These are phyloP conservation scores for Candida suzukii DNA, from an alignment of 805 yeast genomes.

Conservation along the genomic window DNA sequence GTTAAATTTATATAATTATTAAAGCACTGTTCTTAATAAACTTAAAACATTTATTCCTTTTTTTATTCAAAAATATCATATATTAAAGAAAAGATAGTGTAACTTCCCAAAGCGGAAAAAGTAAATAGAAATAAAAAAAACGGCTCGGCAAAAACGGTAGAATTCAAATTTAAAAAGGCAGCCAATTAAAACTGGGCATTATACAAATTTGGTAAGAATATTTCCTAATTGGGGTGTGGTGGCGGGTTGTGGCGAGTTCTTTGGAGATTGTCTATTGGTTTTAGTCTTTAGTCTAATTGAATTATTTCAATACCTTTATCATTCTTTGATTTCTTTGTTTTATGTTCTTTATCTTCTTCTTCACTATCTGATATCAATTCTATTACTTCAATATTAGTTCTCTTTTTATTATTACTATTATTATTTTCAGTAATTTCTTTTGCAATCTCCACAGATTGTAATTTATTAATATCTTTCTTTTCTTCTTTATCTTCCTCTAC, in stretches of 20 bases:
- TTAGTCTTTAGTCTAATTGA: not conserved
- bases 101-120: too few relatives aligned
- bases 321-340: not conserved
- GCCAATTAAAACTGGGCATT: not conserved
- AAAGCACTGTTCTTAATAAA: too few relatives aligned
- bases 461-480: not conserved
- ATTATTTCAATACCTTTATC: not conserved
- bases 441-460: too few relatives aligned
- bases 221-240: not conserved
- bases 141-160: constrained; percentile 1
- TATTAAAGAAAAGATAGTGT: too few relatives aligned
- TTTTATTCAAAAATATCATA: too few relatives aligned
- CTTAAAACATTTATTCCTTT: too few relatives aligned
- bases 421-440: too few relatives aligned
- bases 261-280: too few relatives aligned
- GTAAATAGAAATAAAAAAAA: not conserved
- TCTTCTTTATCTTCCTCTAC: not conserved
- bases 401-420: too few relatives aligned
- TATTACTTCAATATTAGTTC: too few relatives aligned
- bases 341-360: not conserved
- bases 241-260: too few relatives aligned
- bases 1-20: too few relatives aligned
- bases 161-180: not conserved
- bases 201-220: not conserved
- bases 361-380: not conserved